These are phyloP conservation scores for Calonectria honghensis DNA, from an alignment of 2,329 filamentous ascomycete species.

Conservation along the genomic window DNA sequence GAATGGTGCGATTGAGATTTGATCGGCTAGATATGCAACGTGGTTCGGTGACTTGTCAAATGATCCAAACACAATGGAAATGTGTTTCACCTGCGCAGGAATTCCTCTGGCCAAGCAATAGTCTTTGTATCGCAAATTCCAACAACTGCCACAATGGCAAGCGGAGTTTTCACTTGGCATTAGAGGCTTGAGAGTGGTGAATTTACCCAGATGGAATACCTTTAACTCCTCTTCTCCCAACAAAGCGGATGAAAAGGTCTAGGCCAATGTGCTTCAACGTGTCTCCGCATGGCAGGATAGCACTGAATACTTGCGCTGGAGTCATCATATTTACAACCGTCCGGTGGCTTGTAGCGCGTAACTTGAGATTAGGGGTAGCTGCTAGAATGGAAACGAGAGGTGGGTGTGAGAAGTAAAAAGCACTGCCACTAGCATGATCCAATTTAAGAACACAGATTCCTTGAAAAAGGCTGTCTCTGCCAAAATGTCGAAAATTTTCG, in stretches of 20 bases:
- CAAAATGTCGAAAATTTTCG: neutral
- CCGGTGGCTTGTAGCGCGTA: neutral
- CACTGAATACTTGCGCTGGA: neutral
- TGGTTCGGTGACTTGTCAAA: neutral
- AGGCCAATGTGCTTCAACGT: constrained; percentile 6
- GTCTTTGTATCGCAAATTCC: neutral
- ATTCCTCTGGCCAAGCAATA: neutral
- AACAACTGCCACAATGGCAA: neutral
- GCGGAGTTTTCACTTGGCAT: neutral
- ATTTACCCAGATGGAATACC: neutral
- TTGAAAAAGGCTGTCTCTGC: neutral
- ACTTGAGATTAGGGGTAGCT: neutral
- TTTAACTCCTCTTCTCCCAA: neutral
- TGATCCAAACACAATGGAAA: neutral
- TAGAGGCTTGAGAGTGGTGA: neutral
- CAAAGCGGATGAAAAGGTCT: neutral
- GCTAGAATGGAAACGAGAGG: neutral
- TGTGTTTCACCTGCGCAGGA: neutral
- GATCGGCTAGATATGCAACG: neutral
- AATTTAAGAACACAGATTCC: neutral
- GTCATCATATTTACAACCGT: neutral
- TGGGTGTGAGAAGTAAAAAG: neutral
- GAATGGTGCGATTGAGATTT: neutral
- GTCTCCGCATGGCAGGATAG: neutral
- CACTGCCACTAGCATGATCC: neutral